Base-by-base conservation (phyloP, 805 yeast species). In the Yamadazyma olivae region DNA sequence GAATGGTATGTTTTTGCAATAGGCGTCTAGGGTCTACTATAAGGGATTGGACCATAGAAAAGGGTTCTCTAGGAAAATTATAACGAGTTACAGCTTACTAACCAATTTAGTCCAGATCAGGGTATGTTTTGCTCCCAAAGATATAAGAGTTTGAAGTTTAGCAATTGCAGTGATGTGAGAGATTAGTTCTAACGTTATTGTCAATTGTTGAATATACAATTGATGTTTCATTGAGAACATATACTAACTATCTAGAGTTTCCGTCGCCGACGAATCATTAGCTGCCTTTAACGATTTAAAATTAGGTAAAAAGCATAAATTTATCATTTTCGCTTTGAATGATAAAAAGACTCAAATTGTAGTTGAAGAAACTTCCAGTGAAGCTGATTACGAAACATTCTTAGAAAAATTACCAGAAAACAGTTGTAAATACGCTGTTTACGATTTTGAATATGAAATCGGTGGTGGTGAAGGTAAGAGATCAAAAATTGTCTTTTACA, bases 371-470 rank as follows among this genome's bases (percentile, higher is more conserved):
- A 85, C 91, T 44, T 88, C 96, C 37, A 67, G 74, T 35, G 83
- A 80, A 17, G 57, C 54, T 25, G 84, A 81, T 51, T 93, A 93
- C 69, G 98, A 93, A 54, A 68, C 79, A 25, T 93, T 93, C 68
- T 68, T 91, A 54, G 88, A 79, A 61, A 78, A 84, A 58, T 79
- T 93, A 55, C 96, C 98, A 53, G 99, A 93, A 72, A 78, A 85
- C 61, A 96, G 91, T 60, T 88, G 97, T 70, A 81, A 90, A 65
- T 93, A 93, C 64, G 99, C 98, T 42, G 81, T 93, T 39, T 93
- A 88, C 70, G 98, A 91, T 70, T 91, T 93, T 55, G 97, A 91
- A 71, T 93, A 90, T 68, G 95, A 89, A 66, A 71, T 87, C 42
- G 78, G 83, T 49, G 79, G 77, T 35, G 90, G 88, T 53, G 98